Evolutionary conservation across 75 land plant genomes (phyloP).

Genomic region (Pinus albicaulis): DNA sequence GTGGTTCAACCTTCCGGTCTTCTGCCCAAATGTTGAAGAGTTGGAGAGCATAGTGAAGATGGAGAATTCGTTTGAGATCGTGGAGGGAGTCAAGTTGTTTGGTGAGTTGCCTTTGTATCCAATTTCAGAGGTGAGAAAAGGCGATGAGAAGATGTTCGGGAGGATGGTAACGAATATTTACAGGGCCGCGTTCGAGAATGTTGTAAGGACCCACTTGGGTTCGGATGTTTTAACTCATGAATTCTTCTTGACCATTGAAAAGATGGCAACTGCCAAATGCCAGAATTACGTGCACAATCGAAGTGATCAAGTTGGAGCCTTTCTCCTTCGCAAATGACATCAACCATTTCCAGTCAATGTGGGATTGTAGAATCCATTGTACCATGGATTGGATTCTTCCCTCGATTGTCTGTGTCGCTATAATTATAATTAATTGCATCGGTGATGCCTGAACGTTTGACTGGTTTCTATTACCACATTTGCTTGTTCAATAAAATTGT

Average conservation of each 20-base stretch:
- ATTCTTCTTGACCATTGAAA: not conserved
- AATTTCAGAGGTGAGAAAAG: not conserved
- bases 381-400: no score
- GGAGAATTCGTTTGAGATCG: slow-evolving; percentile 33
- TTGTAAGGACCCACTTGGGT: not conserved
- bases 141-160: not conserved
- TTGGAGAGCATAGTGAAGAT: slow-evolving; percentile 35
- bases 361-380: no score
- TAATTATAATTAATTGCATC: no score
- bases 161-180: not conserved
- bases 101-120: not conserved
- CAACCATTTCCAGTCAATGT: no score
- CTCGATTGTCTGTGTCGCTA: no score
- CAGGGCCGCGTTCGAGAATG: not conserved
- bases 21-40: slow-evolving; percentile 53
- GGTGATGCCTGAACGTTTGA: no score
- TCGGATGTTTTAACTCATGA: not conserved
- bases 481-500: no score
- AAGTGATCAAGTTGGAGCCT: not conserved
- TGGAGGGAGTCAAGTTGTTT: slow-evolving; percentile 11
- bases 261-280: not conserved
- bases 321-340: not conserved
- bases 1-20: slow-evolving; percentile 41
- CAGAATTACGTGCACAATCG: not conserved
- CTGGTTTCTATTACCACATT: no score